A percentile compares a stretch with the other conserved stretches of the same genome.
phyloP scores from a whole-genome alignment of 2,329 filamentous ascomycete genomes.

The Trichoderma oligosporum region DNA sequence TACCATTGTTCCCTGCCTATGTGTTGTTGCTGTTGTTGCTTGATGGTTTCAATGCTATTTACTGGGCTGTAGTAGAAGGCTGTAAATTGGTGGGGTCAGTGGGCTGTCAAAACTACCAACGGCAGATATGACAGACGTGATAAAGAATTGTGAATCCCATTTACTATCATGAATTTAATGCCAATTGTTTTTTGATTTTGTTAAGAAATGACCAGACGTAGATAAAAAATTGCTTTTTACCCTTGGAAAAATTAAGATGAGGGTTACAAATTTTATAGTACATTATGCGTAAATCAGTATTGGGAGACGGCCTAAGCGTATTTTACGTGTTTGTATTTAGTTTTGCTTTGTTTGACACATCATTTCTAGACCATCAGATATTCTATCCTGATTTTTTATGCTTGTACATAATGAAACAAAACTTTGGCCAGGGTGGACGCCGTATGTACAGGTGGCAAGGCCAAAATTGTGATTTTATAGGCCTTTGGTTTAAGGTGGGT shows the following conservation, averaged over 20 bases:
- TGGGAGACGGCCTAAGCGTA: not conserved
- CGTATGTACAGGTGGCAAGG: conserved; percentile 32
- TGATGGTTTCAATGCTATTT: conserved; percentile 22
- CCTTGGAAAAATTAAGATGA: not conserved
- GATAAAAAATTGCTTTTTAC: not conserved
- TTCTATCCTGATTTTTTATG: conserved; percentile 13
- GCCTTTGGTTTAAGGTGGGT: conserved; percentile 30
- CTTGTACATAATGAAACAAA: conserved; percentile 26
- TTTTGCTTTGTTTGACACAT: not conserved
- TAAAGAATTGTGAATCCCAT: not conserved
- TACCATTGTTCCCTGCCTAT: conserved; percentile 27
- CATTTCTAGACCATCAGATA: not conserved
- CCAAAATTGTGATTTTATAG: conserved; percentile 32
- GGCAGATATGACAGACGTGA: not conserved
- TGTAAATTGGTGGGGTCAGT: conserved; percentile 19
- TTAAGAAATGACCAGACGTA: too few relatives aligned
- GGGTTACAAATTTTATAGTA: not conserved
- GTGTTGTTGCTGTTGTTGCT: conserved; percentile 9
- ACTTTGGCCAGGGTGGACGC: conserved; percentile 33
- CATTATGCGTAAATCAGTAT: not conserved
- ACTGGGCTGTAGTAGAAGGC: conserved; percentile 27
- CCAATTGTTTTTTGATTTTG: not conserved
- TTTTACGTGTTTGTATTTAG: not conserved
- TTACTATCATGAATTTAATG: not conserved
- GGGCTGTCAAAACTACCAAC: not conserved